Conservation (phyloP, 768 basidiomycete genomes). For the Krasilnikovozyma curviuscula region DNA sequence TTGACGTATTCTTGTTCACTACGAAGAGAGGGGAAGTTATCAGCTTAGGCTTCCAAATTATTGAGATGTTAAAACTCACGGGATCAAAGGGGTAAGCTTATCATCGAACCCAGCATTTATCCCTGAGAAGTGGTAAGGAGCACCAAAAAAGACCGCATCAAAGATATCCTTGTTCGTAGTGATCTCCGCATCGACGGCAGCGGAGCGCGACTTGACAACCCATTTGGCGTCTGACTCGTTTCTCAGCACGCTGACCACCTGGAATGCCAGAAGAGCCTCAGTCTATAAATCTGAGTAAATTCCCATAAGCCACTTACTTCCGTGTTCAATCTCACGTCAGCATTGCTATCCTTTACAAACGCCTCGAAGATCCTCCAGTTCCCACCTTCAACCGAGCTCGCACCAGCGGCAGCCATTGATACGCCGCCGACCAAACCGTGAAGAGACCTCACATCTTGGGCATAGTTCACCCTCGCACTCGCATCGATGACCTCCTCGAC, state of each 20-base stretch:
- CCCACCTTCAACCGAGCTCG: conserved; percentile 49
- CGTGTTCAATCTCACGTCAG: conserved; percentile 51
- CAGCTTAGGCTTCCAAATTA: background rate
- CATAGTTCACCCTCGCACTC: conserved; percentile 54
- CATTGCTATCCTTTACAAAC: conserved; percentile 51
- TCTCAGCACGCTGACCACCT: too few relatives aligned
- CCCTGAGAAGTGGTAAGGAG: conserved; percentile 55
- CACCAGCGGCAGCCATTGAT: conserved; percentile 53
- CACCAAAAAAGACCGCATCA: conserved; percentile 62
- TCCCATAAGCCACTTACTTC: conserved; percentile 36
- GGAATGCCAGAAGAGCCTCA: too few relatives aligned
- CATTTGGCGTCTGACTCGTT: too few relatives aligned
- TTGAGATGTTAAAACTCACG: background rate
- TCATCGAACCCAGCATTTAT: background rate
- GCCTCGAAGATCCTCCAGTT: conserved; percentile 69
- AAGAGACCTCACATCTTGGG: conserved; percentile 45
- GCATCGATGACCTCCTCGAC: conserved; percentile 57
- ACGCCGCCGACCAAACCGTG: conserved; percentile 56
- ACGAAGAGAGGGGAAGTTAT: background rate
- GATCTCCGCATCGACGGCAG: conserved; percentile 22
- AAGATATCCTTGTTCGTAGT: conserved; percentile 29
- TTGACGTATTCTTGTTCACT: conserved; percentile 50
- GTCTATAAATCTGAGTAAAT: too few relatives aligned
- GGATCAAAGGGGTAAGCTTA: conserved; percentile 27
- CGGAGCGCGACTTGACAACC: too few relatives aligned